Conservation (phyloP, 805 yeast species). For the Starmerella cellae region DNA sequence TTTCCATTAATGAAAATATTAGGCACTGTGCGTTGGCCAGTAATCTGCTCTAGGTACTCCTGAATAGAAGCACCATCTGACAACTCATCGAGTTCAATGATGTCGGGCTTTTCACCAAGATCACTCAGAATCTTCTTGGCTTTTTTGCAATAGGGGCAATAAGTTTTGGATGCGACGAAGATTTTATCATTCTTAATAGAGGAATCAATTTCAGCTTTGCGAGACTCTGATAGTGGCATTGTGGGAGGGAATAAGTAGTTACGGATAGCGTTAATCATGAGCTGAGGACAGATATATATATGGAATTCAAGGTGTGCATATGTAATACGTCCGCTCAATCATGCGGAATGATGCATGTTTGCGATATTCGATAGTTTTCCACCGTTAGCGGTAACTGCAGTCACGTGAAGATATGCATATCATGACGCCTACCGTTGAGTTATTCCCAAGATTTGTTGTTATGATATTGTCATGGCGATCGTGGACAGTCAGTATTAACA, state of each 20-base stretch:
- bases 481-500: too few species aligned
- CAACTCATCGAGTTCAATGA: constrained; percentile 25
- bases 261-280: neutral
- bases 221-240: constrained; percentile 18
- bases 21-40: constrained; percentile 91
- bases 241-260: constrained; percentile 13
- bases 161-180: constrained; percentile 72
- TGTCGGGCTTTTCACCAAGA: constrained; percentile 28
- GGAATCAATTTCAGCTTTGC: constrained; percentile 37
- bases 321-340: neutral
- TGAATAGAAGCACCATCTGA: constrained; percentile 75
- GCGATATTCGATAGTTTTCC: neutral
- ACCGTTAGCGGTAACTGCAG: too few species aligned
- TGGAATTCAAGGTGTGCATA: neutral
- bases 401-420: too few species aligned
- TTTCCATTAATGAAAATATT: constrained; percentile 79
- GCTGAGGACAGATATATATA: neutral
- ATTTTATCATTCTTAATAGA: constrained; percentile 53
- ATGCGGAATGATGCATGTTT: neutral
- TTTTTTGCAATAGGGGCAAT: constrained; percentile 48
- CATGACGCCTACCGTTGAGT: too few species aligned
- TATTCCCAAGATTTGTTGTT: too few species aligned
- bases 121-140: constrained; percentile 36
- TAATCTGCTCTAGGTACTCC: constrained; percentile 57
- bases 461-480: too few species aligned